These are phyloP conservation scores for Cutaneotrichosporon sp. DNA, from an alignment of 1,284 basidiomycete species.

Conservation along the genomic window DNA sequence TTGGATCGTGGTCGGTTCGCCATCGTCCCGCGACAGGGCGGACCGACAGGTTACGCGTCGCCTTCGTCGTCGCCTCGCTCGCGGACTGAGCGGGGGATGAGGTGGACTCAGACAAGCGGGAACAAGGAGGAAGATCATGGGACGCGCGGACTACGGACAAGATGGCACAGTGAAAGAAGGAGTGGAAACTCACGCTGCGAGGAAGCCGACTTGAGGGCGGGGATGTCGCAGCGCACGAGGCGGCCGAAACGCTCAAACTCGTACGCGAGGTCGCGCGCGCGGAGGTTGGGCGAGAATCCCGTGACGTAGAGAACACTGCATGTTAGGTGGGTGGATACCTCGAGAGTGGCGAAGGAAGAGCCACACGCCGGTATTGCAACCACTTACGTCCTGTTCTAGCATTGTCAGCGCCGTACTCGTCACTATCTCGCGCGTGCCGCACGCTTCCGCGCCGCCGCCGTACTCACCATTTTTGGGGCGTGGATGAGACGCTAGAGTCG, in stretches of 20 bases:
- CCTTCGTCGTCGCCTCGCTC: conserved; percentile 5
- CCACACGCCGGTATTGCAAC: neutral
- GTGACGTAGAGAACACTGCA: conserved; percentile 73
- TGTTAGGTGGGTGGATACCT: neutral
- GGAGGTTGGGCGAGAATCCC: conserved; percentile 70
- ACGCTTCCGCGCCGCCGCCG: no score
- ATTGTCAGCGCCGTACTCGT: neutral
- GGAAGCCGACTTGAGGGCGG: conserved; percentile 55
- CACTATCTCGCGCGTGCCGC: neutral
- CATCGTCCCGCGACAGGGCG: no score
- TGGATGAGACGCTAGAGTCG: no score
- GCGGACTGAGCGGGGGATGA: conserved; percentile 11
- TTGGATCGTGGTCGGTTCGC: no score
- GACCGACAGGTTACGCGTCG: no score
- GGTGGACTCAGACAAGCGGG: conserved; percentile 5
- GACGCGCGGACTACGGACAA: neutral
- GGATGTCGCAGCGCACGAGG: conserved; percentile 70
- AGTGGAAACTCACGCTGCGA: conserved; percentile 41
- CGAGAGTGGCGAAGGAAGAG: no score
- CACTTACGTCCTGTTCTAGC: no score
- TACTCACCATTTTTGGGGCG: no score
- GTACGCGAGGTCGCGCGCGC: conserved; percentile 73
- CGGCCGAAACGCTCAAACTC: conserved; percentile 74
- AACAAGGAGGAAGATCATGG: neutral
- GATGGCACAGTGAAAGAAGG: neutral